These are phyloP conservation scores for Aspergillus pseudoviridinutans DNA, from an alignment of 2,329 filamentous ascomycete genomes.

Conservation along the genomic window DNA sequence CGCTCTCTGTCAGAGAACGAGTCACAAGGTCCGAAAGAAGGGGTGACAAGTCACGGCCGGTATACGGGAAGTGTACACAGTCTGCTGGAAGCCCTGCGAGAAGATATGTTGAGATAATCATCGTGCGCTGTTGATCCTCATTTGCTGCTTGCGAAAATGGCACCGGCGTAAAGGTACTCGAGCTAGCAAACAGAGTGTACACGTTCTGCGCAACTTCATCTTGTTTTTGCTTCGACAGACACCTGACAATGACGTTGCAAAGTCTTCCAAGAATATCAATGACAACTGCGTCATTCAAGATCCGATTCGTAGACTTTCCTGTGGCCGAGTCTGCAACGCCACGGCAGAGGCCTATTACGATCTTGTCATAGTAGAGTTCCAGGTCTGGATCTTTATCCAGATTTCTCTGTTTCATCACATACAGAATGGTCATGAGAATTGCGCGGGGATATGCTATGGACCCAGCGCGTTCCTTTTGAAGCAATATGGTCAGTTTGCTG, in stretches of 20 bases:
- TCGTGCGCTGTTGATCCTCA: constrained; percentile 40
- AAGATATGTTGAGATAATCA: constrained; percentile 56
- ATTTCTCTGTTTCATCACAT: constrained; percentile 54
- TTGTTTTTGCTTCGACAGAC: constrained; percentile 51
- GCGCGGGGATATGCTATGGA: constrained; percentile 54
- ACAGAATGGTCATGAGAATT: constrained; percentile 59
- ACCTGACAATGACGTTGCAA: constrained; percentile 56
- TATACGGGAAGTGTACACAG: constrained; percentile 27
- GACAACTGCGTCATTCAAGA: constrained; percentile 49
- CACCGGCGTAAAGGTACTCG: constrained; percentile 32
- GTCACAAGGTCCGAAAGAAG: constrained; percentile 35
- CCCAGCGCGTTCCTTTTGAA: constrained; percentile 46
- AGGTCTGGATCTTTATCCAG: constrained; percentile 41
- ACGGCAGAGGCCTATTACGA: constrained; percentile 44
- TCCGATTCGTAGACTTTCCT: constrained; percentile 30
- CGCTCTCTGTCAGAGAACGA: constrained; percentile 27
- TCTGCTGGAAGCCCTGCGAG: constrained; percentile 50
- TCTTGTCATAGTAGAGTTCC: constrained; percentile 47
- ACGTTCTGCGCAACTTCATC: constrained; percentile 50
- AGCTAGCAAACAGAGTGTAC: constrained; percentile 50
- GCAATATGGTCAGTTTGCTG: constrained; percentile 57
- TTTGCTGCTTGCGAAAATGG: constrained; percentile 29
- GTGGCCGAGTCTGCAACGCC: constrained; percentile 36
- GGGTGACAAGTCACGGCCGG: constrained; percentile 26
- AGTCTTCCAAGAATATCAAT: constrained; percentile 60